Conservation (phyloP, 2,329 filamentous ascomycete genomes). For the Alternaria dauci region DNA sequence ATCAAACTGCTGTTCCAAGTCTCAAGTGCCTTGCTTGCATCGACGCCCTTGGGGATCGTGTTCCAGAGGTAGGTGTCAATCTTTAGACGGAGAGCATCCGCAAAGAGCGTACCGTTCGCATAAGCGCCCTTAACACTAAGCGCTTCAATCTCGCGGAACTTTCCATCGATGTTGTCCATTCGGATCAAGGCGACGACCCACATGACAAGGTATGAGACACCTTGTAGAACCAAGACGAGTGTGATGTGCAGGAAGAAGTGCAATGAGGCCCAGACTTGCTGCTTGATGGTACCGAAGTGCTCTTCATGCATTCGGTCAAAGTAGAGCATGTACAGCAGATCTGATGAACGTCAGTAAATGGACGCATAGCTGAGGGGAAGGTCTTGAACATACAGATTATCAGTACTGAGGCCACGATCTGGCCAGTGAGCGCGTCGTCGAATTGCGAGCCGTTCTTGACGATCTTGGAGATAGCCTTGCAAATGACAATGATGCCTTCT, state of each 20-base stretch:
- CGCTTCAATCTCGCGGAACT: slow-evolving; percentile 17
- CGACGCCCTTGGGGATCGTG: slow-evolving; percentile 35
- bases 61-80: slow-evolving; percentile 28
- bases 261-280: slow-evolving; percentile 43
- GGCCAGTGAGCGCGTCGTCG: slow-evolving; percentile 37
- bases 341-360: neutral
- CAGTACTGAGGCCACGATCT: slow-evolving; percentile 44
- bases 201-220: slow-evolving; percentile 44
- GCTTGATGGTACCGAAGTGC: slow-evolving; percentile 45
- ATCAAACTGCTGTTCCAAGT: slow-evolving; percentile 15
- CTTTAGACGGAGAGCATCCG: neutral
- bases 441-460: slow-evolving; percentile 44
- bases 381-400: slow-evolving; percentile 34
- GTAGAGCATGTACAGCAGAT: slow-evolving; percentile 48
- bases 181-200: slow-evolving; percentile 36
- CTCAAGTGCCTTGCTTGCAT: slow-evolving; percentile 22
- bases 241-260: slow-evolving; percentile 46
- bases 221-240: slow-evolving; percentile 32
- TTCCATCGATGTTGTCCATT: slow-evolving; percentile 20
- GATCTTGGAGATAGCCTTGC: slow-evolving; percentile 46
- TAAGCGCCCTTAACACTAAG: slow-evolving; percentile 7
- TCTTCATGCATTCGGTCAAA: slow-evolving; percentile 44
- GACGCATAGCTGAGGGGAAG: neutral
- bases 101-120: slow-evolving; percentile 5
- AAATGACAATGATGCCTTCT: slow-evolving; percentile 51